phyloP scores from a whole-genome alignment of 1,139 yeast species.

The Lodderomyces margitis region DNA sequence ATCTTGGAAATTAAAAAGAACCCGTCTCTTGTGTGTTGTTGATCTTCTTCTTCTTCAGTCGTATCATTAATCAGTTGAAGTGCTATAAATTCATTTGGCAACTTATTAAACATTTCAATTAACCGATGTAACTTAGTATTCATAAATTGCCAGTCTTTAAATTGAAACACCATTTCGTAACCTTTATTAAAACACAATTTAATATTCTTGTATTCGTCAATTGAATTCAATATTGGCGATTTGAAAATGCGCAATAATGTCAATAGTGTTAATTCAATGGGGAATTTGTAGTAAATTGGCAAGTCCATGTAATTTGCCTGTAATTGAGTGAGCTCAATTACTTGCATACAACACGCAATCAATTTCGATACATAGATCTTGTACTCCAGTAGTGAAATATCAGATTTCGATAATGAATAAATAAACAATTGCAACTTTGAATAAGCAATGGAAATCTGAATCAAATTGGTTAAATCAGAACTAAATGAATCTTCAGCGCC shows the following conservation, averaged over 20 bases:
- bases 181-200: conserved; percentile 29
- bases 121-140: conserved; percentile 30
- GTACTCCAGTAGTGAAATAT: conserved; percentile 30
- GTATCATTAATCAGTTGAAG: conserved; percentile 6
- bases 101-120: conserved; percentile 28
- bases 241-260: conserved; percentile 35
- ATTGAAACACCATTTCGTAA: conserved; percentile 22
- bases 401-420: conserved; percentile 34
- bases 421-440: conserved; percentile 42
- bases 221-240: conserved; percentile 33
- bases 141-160: conserved; percentile 25
- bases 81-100: conserved; percentile 14
- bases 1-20: conserved; percentile 36
- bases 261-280: conserved; percentile 35
- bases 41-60: neutral
- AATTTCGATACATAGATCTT: conserved; percentile 29
- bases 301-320: conserved; percentile 31
- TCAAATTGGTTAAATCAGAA: conserved; percentile 21
- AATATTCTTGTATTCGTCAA: conserved; percentile 31
- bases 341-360: conserved; percentile 28
- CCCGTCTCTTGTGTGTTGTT: neutral
- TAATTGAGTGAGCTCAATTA: conserved; percentile 18
- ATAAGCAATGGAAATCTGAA: conserved; percentile 36
- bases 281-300: conserved; percentile 43
- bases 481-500: conserved; percentile 14